phyloP scores from a whole-genome alignment of 352 stramenopile species.

The Globisporangium abappressorium region DNA sequence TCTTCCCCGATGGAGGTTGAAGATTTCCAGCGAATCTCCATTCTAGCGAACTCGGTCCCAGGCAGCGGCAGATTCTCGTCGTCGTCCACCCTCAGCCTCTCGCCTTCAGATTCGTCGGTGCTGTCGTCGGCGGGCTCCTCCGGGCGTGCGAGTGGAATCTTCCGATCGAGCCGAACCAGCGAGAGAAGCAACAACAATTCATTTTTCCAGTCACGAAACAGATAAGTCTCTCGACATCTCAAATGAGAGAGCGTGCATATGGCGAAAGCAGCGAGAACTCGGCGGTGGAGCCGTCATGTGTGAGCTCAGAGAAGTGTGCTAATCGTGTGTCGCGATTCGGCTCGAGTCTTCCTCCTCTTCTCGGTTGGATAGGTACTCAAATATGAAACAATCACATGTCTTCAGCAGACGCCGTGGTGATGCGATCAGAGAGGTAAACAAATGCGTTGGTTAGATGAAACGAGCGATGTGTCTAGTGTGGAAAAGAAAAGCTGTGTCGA shows the following conservation, averaged over 20 bases:
- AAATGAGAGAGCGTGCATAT: not conserved
- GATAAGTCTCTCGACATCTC: not conserved
- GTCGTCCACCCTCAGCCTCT: conserved; percentile 50
- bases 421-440: not conserved
- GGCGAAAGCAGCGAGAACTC: not conserved
- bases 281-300: not conserved
- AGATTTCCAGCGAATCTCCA: conserved; percentile 70
- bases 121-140: conserved; percentile 37
- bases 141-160: conserved; percentile 42
- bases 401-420: not conserved
- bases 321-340: not conserved
- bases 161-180: conserved; percentile 44
- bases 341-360: not conserved
- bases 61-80: conserved; percentile 43
- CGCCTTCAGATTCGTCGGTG: conserved; percentile 37
- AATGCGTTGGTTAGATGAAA: conserved; percentile 8
- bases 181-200: conserved; percentile 19
- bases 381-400: not conserved
- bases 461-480: conserved; percentile 6
- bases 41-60: conserved; percentile 40
- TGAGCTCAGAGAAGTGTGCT: not conserved
- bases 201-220: conserved; percentile 19
- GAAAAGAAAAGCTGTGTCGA: conserved; percentile 8
- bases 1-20: conserved; percentile 48
- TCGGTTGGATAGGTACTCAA: not conserved